phyloP scores from a whole-genome alignment of 805 yeast species.

The Monosporozyma unispora region DNA sequence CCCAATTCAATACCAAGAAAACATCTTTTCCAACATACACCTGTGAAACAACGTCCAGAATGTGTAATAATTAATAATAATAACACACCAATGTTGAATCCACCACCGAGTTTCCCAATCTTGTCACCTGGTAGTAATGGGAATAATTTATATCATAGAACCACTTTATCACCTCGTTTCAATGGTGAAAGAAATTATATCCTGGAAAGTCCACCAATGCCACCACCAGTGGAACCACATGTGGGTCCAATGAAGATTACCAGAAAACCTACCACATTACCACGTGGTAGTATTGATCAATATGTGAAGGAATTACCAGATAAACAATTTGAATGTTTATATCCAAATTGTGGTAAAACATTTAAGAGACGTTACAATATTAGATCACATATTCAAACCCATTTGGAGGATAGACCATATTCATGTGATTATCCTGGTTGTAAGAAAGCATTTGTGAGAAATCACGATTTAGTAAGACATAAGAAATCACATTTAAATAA shows the following conservation, averaged over 20 bases:
- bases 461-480: slow-evolving; percentile 89
- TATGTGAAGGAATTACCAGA: slow-evolving; percentile 77
- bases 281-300: slow-evolving; percentile 82
- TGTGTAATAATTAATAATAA: not conserved
- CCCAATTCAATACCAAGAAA: slow-evolving; percentile 18
- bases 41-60: slow-evolving; percentile 11
- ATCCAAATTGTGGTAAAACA: slow-evolving; percentile 66
- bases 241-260: slow-evolving; percentile 21
- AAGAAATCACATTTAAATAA: slow-evolving; percentile 75
- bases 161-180: not conserved
- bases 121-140: slow-evolving; percentile 6
- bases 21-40: slow-evolving; percentile 25
- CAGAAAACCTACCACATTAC: slow-evolving; percentile 37
- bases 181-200: slow-evolving; percentile 1
- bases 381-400: slow-evolving; percentile 94
- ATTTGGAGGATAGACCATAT: slow-evolving; percentile 89
- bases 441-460: slow-evolving; percentile 82
- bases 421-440: slow-evolving; percentile 58
- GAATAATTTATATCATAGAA: not conserved
- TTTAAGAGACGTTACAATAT: slow-evolving; percentile 87
- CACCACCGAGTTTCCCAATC: slow-evolving; percentile 9
- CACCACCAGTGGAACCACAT: slow-evolving; percentile 12
- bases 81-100: slow-evolving; percentile 6
- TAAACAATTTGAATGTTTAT: slow-evolving; percentile 65
- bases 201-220: slow-evolving; percentile 6